These are phyloP conservation scores for Didymella pinodella DNA, from an alignment of 2,329 filamentous ascomycete genomes.

Conservation along the genomic window DNA sequence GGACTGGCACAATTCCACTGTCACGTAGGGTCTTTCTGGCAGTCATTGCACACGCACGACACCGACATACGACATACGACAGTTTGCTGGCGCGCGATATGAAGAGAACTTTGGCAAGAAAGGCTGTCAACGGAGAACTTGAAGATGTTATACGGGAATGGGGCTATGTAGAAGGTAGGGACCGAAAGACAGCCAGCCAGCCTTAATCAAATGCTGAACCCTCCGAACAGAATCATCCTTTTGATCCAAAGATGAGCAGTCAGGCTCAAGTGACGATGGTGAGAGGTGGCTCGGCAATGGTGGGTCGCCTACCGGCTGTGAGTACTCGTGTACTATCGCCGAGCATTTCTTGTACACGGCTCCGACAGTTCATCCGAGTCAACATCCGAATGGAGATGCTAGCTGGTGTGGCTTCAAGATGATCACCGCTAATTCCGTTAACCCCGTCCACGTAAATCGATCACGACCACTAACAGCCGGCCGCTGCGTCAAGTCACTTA, in stretches of 20 bases:
- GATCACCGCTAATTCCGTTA: background rate
- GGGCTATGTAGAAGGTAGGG: slow-evolving; percentile 37
- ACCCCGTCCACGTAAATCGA: background rate
- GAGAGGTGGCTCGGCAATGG: background rate
- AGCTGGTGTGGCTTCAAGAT: background rate
- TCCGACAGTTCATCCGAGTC: background rate
- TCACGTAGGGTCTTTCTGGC: slow-evolving; percentile 56
- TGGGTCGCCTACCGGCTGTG: background rate
- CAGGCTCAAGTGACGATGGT: background rate
- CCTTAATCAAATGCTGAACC: slow-evolving; percentile 3
- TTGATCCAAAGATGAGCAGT: slow-evolving; percentile 20
- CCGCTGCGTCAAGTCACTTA: background rate
- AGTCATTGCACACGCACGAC: slow-evolving; percentile 60
- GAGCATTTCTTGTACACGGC: background rate
- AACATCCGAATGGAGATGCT: background rate
- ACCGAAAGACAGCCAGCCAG: background rate
- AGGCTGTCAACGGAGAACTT: slow-evolving; percentile 30
- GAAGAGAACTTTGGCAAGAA: slow-evolving; percentile 35
- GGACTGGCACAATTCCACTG: slow-evolving; percentile 52
- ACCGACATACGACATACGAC: slow-evolving; percentile 60
- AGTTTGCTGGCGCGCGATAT: slow-evolving; percentile 39
- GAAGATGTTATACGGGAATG: slow-evolving; percentile 35
- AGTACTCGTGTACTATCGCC: background rate
- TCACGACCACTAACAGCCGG: background rate
- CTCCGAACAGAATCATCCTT: slow-evolving; percentile 22